Evolutionary conservation across 768 basidiomycete genomes (phyloP).

Genomic region (Macrocybe gigantea): DNA sequence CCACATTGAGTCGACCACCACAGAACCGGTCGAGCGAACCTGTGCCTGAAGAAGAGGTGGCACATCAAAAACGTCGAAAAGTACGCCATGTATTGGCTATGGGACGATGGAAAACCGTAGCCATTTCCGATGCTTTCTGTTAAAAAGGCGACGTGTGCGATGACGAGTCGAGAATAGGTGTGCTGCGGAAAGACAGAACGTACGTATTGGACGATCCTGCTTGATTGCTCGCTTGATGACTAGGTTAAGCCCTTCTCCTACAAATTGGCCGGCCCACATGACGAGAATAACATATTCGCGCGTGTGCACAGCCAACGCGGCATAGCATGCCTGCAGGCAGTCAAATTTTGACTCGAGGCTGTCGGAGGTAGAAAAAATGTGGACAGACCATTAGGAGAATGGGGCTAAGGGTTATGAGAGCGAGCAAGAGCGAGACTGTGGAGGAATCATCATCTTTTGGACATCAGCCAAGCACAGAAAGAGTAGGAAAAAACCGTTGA

Average conservation of each 20-base stretch:
- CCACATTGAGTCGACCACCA: conserved; percentile 46
- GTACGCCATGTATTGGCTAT: conserved; percentile 89
- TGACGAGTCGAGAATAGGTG: neutral
- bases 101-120: conserved; percentile 85
- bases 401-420: conserved; percentile 61
- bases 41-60: conserved; percentile 68
- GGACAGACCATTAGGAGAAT: conserved; percentile 62
- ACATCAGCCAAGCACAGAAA: neutral
- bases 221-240: conserved; percentile 62
- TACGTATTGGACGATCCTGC: conserved; percentile 64
- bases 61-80: conserved; percentile 72
- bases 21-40: conserved; percentile 50
- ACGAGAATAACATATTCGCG: conserved; percentile 75
- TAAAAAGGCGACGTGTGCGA: neutral
- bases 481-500: neutral
- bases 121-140: conserved; percentile 58
- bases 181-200: conserved; percentile 11
- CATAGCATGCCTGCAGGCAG: conserved; percentile 65
- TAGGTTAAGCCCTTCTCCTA: conserved; percentile 66
- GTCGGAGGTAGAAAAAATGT: neutral
- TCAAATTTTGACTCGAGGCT: neutral
- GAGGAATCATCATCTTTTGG: conserved; percentile 59
- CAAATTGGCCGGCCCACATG: conserved; percentile 80
- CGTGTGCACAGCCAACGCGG: conserved; percentile 65
- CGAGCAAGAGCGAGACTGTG: conserved; percentile 46